Percentiles rank a stretch among this genome's conserved stretches.
Evolutionary conservation across 2,329 filamentous ascomycete species (phyloP).

Genomic region (Penicillium sp.): DNA sequence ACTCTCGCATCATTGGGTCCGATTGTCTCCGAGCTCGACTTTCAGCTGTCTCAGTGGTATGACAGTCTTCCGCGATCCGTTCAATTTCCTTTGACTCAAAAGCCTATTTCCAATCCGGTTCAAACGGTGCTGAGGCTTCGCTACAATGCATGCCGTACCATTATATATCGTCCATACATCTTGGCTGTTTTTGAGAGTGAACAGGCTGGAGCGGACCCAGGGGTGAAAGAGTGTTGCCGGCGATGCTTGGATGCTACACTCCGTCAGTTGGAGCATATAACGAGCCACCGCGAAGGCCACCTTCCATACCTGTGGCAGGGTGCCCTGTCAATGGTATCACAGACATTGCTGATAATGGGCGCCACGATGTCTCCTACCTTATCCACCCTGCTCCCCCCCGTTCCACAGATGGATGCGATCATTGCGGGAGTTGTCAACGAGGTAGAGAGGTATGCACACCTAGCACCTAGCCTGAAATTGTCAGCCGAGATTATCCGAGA

Average conservation of each 20-base stretch:
- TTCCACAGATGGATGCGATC: slow-evolving; percentile 65
- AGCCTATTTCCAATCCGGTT: slow-evolving; percentile 67
- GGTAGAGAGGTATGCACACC: slow-evolving; percentile 68
- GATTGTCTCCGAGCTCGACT: slow-evolving; percentile 76
- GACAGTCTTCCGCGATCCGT: slow-evolving; percentile 71
- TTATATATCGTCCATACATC: slow-evolving; percentile 82
- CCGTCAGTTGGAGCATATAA: slow-evolving; percentile 74
- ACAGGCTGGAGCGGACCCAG: slow-evolving; percentile 66
- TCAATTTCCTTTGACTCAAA: slow-evolving; percentile 71
- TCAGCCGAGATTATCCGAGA: slow-evolving; percentile 79
- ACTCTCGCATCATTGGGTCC: slow-evolving; percentile 73
- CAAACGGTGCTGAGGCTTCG: slow-evolving; percentile 76
- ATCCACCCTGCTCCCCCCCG: slow-evolving; percentile 60
- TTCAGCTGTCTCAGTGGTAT: slow-evolving; percentile 81
- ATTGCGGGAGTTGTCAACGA: slow-evolving; percentile 75
- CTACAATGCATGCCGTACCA: slow-evolving; percentile 82
- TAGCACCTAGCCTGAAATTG: slow-evolving; percentile 72
- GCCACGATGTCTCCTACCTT: slow-evolving; percentile 76
- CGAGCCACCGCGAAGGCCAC: slow-evolving; percentile 76
- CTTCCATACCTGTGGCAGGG: slow-evolving; percentile 86
- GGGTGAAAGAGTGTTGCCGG: slow-evolving; percentile 73
- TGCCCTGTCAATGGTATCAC: slow-evolving; percentile 76
- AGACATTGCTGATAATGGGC: slow-evolving; percentile 79
- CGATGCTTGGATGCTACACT: slow-evolving; percentile 79
- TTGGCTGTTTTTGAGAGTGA: slow-evolving; percentile 77